Evolutionary conservation across 768 basidiomycete genomes (phyloP).

Genomic region (Russula abietina): DNA sequence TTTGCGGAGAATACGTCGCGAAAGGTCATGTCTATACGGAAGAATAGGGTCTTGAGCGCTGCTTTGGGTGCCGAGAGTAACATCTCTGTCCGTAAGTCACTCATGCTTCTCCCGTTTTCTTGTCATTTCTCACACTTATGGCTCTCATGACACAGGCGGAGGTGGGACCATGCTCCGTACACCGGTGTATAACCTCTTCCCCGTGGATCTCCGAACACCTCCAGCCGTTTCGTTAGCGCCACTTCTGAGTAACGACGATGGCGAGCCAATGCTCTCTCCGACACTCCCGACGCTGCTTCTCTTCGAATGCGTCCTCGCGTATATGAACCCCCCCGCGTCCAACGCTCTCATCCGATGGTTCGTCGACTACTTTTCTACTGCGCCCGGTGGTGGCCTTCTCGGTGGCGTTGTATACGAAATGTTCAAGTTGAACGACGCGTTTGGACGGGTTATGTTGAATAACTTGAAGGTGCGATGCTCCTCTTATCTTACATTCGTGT

Average conservation of each 20-base stretch:
- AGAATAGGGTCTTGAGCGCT: conserved; percentile 50
- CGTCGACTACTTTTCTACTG: conserved; percentile 41
- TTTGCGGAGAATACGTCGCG: conserved; percentile 78
- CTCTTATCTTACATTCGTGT: neutral
- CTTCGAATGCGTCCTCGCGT: conserved; percentile 91
- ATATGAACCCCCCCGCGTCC: conserved; percentile 63
- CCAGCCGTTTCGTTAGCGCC: conserved; percentile 45
- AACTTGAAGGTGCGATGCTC: conserved; percentile 63
- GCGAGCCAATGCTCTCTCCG: conserved; percentile 45
- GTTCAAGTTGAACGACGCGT: conserved; percentile 80
- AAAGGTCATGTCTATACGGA: conserved; percentile 77
- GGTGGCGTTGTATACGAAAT: conserved; percentile 84
- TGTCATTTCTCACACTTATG: neutral
- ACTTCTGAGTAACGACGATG: conserved; percentile 29
- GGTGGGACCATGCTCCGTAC: conserved; percentile 59
- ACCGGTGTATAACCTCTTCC: conserved; percentile 60
- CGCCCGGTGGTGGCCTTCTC: conserved; percentile 30
- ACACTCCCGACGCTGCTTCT: conserved; percentile 73
- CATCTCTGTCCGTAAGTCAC: conserved; percentile 38
- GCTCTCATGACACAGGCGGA: conserved; percentile 44
- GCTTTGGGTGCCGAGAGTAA: conserved; percentile 44
- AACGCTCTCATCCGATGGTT: conserved; percentile 69
- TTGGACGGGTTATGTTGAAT: conserved; percentile 88
- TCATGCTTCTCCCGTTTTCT: too few species aligned
- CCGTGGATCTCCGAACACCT: conserved; percentile 66